Percentiles rank a stretch among this genome's conserved stretches.
phyloP scores from a whole-genome alignment of 139 green algal species.

The Closterium sp. region DNA sequence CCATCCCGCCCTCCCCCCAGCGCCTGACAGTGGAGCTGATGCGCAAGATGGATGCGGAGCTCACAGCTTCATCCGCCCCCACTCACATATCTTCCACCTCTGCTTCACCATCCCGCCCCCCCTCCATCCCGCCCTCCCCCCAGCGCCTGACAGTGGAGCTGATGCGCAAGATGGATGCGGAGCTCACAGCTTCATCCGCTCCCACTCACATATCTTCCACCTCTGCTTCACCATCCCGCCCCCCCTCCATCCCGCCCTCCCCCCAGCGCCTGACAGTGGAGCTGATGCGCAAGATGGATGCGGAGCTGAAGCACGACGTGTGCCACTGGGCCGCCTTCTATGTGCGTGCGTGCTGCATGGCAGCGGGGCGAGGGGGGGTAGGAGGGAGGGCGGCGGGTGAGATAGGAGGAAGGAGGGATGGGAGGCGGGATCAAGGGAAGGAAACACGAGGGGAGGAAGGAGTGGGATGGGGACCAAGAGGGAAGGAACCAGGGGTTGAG shows the following conservation, averaged over 20 bases:
- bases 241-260: too few relatives aligned
- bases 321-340: conserved; percentile 47
- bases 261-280: conserved; percentile 61
- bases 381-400: neutral
- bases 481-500: neutral
- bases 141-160: conserved; percentile 72
- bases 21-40: conserved; percentile 77
- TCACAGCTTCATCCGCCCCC: too few relatives aligned
- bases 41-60: conserved; percentile 79
- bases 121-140: too few relatives aligned
- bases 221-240: too few relatives aligned
- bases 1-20: neutral
- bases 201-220: too few relatives aligned
- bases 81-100: too few relatives aligned
- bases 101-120: too few relatives aligned
- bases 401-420: neutral
- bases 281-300: conserved; percentile 85
- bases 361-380: too few relatives aligned
- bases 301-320: conserved; percentile 79
- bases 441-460: neutral
- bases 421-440: neutral
- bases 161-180: conserved; percentile 82
- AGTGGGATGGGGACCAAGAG: neutral
- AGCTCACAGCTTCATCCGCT: too few relatives aligned
- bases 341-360: conserved; percentile 11